Evolutionary conservation across 2,329 filamentous ascomycete genomes (phyloP), one percentile per base, ranked within the genome.

Genomic region (Fusarium newnesense): DNA sequence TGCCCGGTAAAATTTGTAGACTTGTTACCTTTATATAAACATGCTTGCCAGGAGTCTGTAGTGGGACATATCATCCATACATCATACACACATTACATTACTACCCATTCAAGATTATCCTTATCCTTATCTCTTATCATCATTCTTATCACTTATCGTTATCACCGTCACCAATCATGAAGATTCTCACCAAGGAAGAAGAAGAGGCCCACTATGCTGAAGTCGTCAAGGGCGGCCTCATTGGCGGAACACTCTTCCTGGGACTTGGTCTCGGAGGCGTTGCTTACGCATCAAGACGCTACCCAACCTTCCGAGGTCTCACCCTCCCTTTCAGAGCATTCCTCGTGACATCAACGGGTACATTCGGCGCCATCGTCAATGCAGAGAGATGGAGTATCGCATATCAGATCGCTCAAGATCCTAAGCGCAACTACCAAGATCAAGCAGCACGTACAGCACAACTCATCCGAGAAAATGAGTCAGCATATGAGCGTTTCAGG

Each of bases 121-220:
- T 49, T 57, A 54, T 61, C 28, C 26, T 21, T 66, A 60, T 72
- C n/a, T 2, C 26, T 57, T 47, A 64, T 56, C 42, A 50, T 40
- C 19, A 16, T 6, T 13, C 49, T 52, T 52, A 52, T 59, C 56
- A 3, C 37, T 61, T 61, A 61, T 61, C 59, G 11, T 6, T 19
- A 42, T 40, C 58, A 19, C 68, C 54, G 64, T 72, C 70, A n/a
- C 34, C 77, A 83, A 87, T 62, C 73, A 99, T 98, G 96, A 98
- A 98, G 92, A 87, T 98, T 80, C 89, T 98, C 82, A 97, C 93
- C 77, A 94, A 96, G 82, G 94, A 98, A 89, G 94, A 98, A 86
- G 95, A 98, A 85, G 82, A 87, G 69, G 93, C 89, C 60, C 95
- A 98, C 88, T 97, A 97, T 89, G 85, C 87, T 81, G 86, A 89